These are phyloP conservation scores for Penicillium odoratum DNA, from an alignment of 495 filamentous ascomycete genomes.

Conservation along the genomic window DNA sequence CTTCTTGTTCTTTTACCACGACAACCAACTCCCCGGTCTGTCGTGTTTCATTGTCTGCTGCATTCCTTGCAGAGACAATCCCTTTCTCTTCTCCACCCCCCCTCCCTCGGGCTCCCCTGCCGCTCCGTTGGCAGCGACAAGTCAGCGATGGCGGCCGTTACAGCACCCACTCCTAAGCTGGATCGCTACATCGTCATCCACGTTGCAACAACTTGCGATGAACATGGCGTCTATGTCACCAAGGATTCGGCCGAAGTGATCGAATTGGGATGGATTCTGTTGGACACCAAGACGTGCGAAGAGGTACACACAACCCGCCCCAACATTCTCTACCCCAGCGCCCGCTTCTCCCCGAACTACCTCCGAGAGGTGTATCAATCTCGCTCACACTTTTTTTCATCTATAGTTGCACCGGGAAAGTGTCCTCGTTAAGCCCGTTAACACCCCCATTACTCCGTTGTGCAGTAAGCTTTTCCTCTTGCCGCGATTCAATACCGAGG, in stretches of 20 bases:
- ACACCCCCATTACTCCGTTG: constrained; percentile 96
- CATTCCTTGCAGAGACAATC: constrained; percentile 36
- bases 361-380: constrained; percentile 4
- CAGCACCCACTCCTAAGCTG: constrained; percentile 62
- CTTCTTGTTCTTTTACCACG: constrained; percentile 26
- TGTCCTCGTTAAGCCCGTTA: constrained; percentile 95
- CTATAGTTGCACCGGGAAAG: constrained; percentile 86
- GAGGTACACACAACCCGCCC: constrained; percentile 68
- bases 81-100: constrained; percentile 20
- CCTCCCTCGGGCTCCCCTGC: constrained; percentile 24
- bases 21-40: constrained; percentile 20
- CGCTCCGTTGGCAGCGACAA: constrained; percentile 33
- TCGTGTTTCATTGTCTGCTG: constrained; percentile 41
- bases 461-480: constrained; percentile 73
- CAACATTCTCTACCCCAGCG: constrained; percentile 16
- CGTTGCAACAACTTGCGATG: constrained; percentile 97
- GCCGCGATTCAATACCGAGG: constrained; percentile 4
- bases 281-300: constrained; percentile 86
- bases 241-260: constrained; percentile 99
- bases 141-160: constrained; percentile 49
- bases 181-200: constrained; percentile 97
- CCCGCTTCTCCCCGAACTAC: constrained; percentile 14
- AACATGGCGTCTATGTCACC: constrained; percentile 98
- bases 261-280: constrained; percentile 95
- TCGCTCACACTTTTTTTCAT: constrained; percentile 7